phyloP scores from a whole-genome alignment of 805 yeast genomes.

The Dipodascopsis tothii region DNA sequence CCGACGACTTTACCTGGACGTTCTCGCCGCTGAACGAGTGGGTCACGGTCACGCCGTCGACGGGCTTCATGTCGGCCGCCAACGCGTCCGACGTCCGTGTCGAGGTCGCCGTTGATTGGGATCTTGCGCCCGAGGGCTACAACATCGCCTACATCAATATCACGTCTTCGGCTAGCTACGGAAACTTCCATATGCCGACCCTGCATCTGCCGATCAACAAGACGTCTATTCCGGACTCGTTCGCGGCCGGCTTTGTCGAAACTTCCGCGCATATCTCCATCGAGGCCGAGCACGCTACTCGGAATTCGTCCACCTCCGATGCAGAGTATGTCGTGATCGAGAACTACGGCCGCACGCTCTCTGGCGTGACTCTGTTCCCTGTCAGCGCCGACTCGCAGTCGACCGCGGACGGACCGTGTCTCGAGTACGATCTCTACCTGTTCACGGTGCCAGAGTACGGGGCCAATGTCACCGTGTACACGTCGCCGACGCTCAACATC shows the following conservation, averaged over 20 bases:
- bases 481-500: conserved; percentile 27
- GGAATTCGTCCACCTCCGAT: not conserved
- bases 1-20: conserved; percentile 4
- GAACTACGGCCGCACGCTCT: conserved; percentile 10
- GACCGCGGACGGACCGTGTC: conserved; percentile 3
- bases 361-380: conserved; percentile 20
- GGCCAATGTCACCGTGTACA: conserved; percentile 20
- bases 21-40: conserved; percentile 8
- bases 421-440: conserved; percentile 8
- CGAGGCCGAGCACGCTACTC: conserved; percentile 13
- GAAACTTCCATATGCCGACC: not conserved
- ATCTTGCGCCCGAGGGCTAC: conserved; percentile 5
- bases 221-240: not conserved
- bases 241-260: conserved; percentile 15
- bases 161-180: conserved; percentile 3
- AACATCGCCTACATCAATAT: conserved; percentile 2
- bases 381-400: conserved; percentile 4
- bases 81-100: conserved; percentile 5
- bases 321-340: conserved; percentile 8
- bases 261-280: conserved; percentile 17
- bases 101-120: conserved; percentile 10
- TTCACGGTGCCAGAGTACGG: conserved; percentile 10
- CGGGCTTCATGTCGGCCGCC: conserved; percentile 6
- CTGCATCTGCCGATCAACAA: not conserved
- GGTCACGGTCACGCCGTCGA: conserved; percentile 7